Conservation (phyloP, 768 basidiomycete genomes). For the Sporobolomyces roseus region DNA sequence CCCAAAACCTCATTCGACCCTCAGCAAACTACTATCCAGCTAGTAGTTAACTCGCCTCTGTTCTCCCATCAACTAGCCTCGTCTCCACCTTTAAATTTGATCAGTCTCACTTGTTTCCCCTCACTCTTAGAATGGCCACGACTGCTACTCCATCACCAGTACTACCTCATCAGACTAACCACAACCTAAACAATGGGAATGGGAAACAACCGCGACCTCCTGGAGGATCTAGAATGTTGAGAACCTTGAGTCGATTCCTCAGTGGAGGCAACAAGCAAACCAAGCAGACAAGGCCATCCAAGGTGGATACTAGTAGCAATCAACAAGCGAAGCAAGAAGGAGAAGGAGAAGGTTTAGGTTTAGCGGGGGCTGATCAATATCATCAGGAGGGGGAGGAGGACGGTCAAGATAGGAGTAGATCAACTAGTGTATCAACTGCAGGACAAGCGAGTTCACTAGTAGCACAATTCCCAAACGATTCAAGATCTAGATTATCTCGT, state of each 20-base stretch:
- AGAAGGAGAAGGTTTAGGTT: neutral
- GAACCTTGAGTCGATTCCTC: slow-evolving; percentile 8
- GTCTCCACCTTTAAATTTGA: neutral
- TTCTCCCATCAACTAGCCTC: neutral
- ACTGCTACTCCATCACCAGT: neutral
- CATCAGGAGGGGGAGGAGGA: neutral
- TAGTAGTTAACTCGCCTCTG: too few species aligned
- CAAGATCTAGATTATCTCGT: neutral
- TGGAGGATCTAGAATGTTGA: neutral
- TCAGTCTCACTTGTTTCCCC: neutral
- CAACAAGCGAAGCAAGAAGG: neutral
- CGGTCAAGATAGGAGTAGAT: neutral
- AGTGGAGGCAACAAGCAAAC: neutral
- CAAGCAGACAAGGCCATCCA: neutral
- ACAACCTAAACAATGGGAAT: neutral
- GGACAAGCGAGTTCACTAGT: neutral
- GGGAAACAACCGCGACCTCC: neutral
- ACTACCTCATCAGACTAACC: neutral
- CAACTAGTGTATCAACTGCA: neutral
- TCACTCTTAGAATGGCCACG: too few species aligned
- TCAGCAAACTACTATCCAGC: too few species aligned
- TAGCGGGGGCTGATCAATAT: too few species aligned
- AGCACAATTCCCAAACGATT: slow-evolving; percentile 11
- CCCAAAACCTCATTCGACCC: too few species aligned
- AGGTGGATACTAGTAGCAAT: neutral